Base-by-base conservation (phyloP, 2,329 filamentous ascomycete species). In the Aspergillus texensis region DNA sequence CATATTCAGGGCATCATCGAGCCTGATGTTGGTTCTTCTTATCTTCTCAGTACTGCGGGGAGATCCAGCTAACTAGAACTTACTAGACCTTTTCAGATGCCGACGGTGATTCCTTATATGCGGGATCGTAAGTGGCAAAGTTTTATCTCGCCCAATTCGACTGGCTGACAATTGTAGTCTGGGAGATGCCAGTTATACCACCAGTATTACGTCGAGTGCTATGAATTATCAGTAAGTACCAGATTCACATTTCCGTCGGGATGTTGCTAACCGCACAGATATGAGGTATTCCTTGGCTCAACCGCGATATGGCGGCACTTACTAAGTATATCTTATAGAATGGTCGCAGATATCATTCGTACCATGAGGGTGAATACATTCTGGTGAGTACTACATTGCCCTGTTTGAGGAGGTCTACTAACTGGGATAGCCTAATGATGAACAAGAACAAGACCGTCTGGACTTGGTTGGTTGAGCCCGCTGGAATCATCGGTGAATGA, bases 401-500 rank as follows among this genome's bases (percentile, higher is more conserved):
- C 50, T 39, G 16, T 4, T n/a, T 12, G 24, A 21, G 30, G 48
- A 26, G 41, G 16, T 9, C 1, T 41, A 28, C 48, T 36, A n/a
- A 53, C 30, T 12, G n/a, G 1, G n/a, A 8, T 53, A 72, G 69
- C 74, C 74, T 41, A 77, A 77, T 58, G 75, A 77, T 53, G 74
- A 77, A 60, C 70, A 67, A 70, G 75, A 77, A 65, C 74, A 76
- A 67, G 74, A 76, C 59, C 73, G 75, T 52, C 66, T 76, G 19
- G 74, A 76, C 68, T 62, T 75, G 66, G 71, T 74, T 8, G 14
- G 52, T 55, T 12, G 9, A 10, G 32, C n/a, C 34, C 26, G 3
- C 4, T 32, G 28, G 48, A 12, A 11, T 1, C 10, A 39, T 21
- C 10, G 14, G 21, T 24, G n/a, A 21, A 21, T 9, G 3, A 12